These are phyloP conservation scores for Fusarium heterosporum DNA, from an alignment of 2,329 filamentous ascomycete species.

Conservation along the genomic window DNA sequence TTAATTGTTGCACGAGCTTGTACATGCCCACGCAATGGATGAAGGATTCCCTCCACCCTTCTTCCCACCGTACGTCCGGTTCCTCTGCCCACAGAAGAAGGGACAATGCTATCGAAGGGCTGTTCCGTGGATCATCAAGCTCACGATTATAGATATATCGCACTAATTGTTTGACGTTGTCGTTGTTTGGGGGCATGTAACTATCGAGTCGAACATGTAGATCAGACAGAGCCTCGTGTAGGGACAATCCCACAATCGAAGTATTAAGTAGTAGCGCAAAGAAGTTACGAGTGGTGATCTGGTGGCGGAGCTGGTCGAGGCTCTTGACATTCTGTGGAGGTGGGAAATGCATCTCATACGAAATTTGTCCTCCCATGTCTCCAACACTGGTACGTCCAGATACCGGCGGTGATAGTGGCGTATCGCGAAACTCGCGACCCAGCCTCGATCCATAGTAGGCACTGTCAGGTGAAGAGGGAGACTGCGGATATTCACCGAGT, in stretches of 20 bases:
- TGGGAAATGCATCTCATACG: slow-evolving; percentile 73
- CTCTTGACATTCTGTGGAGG: slow-evolving; percentile 63
- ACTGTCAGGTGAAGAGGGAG: slow-evolving; percentile 57
- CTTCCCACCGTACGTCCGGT: slow-evolving; percentile 71
- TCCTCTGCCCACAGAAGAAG: slow-evolving; percentile 75
- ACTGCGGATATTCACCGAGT: slow-evolving; percentile 55
- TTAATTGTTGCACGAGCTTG: slow-evolving; percentile 59
- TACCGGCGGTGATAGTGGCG: slow-evolving; percentile 50
- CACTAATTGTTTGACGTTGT: slow-evolving; percentile 69
- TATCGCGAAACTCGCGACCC: slow-evolving; percentile 20
- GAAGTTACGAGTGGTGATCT: slow-evolving; percentile 76
- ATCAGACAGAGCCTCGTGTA: slow-evolving; percentile 72
- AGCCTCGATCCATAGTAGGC: slow-evolving; percentile 55
- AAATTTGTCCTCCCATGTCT: slow-evolving; percentile 64
- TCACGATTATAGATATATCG: slow-evolving; percentile 69
- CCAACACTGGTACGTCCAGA: slow-evolving; percentile 55
- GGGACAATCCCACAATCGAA: slow-evolving; percentile 72
- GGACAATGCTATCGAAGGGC: slow-evolving; percentile 68
- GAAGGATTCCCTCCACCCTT: slow-evolving; percentile 76
- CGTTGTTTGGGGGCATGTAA: slow-evolving; percentile 67
- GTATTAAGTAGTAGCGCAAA: slow-evolving; percentile 73
- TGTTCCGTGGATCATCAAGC: slow-evolving; percentile 73
- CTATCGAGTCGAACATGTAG: slow-evolving; percentile 69
- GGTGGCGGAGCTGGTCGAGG: slow-evolving; percentile 65
- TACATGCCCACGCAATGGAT: slow-evolving; percentile 75